phyloP scores from a whole-genome alignment of 2,329 filamentous ascomycete genomes.

The Colletotrichum lini region DNA sequence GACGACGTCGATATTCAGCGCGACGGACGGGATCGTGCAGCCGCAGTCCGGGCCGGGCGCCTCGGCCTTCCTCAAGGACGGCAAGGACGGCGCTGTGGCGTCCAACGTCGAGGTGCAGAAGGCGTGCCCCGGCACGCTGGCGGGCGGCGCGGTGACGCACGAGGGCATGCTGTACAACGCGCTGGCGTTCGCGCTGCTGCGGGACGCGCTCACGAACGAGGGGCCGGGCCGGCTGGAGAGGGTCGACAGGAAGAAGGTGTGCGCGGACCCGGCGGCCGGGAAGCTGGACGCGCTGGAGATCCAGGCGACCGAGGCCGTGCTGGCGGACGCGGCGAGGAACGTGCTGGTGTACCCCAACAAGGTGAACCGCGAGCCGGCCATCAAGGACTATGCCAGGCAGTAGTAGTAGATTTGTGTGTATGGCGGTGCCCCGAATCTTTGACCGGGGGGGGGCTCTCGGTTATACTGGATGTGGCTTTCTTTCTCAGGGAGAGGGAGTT shows the following conservation, averaged over 20 bases:
- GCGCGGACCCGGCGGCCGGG: constrained; percentile 18
- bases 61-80: constrained; percentile 60
- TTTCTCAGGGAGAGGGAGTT: too few species aligned
- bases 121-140: constrained; percentile 56
- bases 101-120: constrained; percentile 65
- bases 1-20: constrained; percentile 67
- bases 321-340: constrained; percentile 10
- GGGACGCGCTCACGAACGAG: constrained; percentile 48
- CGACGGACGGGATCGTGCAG: constrained; percentile 66
- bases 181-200: constrained; percentile 57
- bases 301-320: constrained; percentile 10
- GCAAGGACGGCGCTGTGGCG: constrained; percentile 56
- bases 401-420: not conserved
- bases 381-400: constrained; percentile 15
- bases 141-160: constrained; percentile 63
- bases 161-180: constrained; percentile 58
- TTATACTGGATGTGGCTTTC: too few species aligned
- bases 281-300: constrained; percentile 14
- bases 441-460: too few species aligned
- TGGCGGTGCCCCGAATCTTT: not conserved
- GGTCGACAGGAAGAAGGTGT: constrained; percentile 26
- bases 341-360: constrained; percentile 17
- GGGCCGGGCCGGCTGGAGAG: constrained; percentile 22
- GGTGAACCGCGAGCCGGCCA: constrained; percentile 20
- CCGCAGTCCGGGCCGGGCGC: constrained; percentile 62